Evolutionary conservation across 345 rosid species (phyloP).

Genomic region (Orychophragmus violaceus): DNA sequence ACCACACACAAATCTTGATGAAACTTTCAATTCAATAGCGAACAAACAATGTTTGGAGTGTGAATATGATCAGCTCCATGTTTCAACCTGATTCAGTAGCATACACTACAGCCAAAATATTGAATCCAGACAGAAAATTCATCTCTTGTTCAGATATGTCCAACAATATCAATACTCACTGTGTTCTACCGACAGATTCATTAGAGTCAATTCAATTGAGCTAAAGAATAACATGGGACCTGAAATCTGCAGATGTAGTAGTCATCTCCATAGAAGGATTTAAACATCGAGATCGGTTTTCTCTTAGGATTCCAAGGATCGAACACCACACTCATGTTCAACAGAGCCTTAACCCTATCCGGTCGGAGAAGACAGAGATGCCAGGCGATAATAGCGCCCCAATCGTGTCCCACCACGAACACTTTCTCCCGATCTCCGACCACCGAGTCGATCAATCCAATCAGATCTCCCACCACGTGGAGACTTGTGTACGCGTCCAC

Average conservation of each 20-base stretch:
- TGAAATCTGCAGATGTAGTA: slow-evolving; percentile 34
- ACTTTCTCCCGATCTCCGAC: slow-evolving; percentile 25
- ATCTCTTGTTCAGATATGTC: too few species aligned
- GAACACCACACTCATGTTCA: slow-evolving; percentile 28
- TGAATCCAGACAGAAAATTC: too few species aligned
- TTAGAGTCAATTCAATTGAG: not conserved
- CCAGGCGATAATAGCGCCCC: slow-evolving; percentile 35
- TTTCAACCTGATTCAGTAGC: too few species aligned
- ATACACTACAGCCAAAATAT: too few species aligned
- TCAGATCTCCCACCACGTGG: slow-evolving; percentile 32
- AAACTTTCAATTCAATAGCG: not conserved
- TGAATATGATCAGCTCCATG: not conserved
- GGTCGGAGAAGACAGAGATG: slow-evolving; percentile 31
- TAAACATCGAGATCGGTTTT: slow-evolving; percentile 13
- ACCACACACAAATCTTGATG: too few species aligned
- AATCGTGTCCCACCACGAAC: slow-evolving; percentile 35
- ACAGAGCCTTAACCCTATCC: slow-evolving; percentile 29
- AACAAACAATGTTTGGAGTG: not conserved
- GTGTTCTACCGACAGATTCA: not conserved
- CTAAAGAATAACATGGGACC: not conserved
- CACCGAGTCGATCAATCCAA: slow-evolving; percentile 28
- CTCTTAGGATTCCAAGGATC: slow-evolving; percentile 25
- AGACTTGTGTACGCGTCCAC: slow-evolving; percentile 21
- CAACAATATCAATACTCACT: too few species aligned
- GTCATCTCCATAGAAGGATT: slow-evolving; percentile 27